Conservation (phyloP, 345 rosid species). For the Salix viminalis region DNA sequence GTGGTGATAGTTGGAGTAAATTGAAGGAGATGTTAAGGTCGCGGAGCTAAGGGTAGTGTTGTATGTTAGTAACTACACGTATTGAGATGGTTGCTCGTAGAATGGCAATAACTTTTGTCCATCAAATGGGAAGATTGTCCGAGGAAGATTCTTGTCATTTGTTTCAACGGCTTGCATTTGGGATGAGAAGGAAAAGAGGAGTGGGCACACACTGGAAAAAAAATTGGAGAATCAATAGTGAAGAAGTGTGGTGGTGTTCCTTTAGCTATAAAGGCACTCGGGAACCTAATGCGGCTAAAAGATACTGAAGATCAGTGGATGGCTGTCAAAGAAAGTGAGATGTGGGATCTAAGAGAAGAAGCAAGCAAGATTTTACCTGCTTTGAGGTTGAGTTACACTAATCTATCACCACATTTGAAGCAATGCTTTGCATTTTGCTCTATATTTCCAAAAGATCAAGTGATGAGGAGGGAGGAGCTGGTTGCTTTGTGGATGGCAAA, state of each 20-base stretch:
- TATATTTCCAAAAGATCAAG: too few species aligned
- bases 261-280: too few species aligned
- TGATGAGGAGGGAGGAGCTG: not conserved
- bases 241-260: too few species aligned
- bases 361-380: too few species aligned
- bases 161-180: constrained; percentile 7
- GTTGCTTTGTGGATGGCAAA: constrained; percentile 31
- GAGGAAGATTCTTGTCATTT: constrained; percentile 8
- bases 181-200: not conserved
- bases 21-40: not conserved
- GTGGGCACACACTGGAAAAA: not conserved
- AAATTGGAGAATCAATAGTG: too few species aligned
- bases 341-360: too few species aligned
- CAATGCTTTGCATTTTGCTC: too few species aligned
- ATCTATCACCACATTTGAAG: too few species aligned
- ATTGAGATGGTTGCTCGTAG: not conserved
- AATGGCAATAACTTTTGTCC: not conserved
- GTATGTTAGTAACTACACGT: not conserved
- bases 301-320: too few species aligned
- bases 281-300: too few species aligned
- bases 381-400: too few species aligned
- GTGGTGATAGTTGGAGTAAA: not conserved
- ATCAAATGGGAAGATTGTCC: not conserved
- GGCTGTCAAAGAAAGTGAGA: too few species aligned
- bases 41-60: not conserved